A percentile compares a stretch with the other conserved stretches of the same genome.
phyloP scores from a whole-genome alignment of 345 rosid species.

The Eucalyptus erythrocorys region DNA sequence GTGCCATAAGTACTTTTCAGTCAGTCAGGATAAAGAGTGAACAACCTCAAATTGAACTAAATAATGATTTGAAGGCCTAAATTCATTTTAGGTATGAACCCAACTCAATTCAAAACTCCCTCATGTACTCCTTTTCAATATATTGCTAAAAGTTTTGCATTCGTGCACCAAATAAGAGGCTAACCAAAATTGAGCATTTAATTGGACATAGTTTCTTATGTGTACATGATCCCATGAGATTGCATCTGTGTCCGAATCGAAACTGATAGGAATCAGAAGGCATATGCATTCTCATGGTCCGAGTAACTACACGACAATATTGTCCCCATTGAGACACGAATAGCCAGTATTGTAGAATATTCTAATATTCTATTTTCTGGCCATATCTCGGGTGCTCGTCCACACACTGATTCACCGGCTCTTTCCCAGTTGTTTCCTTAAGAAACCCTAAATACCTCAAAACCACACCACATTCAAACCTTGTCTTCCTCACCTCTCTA shows the following conservation, averaged over 20 bases:
- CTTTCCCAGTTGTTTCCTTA: background rate
- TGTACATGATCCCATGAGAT: background rate
- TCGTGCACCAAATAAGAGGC: background rate
- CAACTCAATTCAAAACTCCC: too few species aligned
- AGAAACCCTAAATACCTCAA: background rate
- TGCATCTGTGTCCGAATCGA: background rate
- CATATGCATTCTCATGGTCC: too few species aligned
- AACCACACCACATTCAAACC: background rate
- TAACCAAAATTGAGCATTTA: background rate
- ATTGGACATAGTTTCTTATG: background rate
- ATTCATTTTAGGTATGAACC: background rate
- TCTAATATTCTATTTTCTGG: background rate
- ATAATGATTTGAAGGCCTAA: too few species aligned
- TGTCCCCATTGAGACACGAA: background rate
- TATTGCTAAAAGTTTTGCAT: background rate
- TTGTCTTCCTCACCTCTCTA: background rate
- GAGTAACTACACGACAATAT: too few species aligned
- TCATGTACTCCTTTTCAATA: too few species aligned
- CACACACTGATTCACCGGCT: background rate
- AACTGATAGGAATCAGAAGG: background rate
- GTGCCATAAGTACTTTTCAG: background rate
- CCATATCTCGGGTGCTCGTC: background rate
- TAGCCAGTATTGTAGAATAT: background rate
- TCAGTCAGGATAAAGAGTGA: background rate
- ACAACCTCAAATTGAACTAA: background rate